A percentile compares a stretch with the other conserved stretches of the same genome.
Evolutionary conservation across 176 grass and related monocot species (phyloP).

Genomic region (Raddia distichophylla): DNA sequence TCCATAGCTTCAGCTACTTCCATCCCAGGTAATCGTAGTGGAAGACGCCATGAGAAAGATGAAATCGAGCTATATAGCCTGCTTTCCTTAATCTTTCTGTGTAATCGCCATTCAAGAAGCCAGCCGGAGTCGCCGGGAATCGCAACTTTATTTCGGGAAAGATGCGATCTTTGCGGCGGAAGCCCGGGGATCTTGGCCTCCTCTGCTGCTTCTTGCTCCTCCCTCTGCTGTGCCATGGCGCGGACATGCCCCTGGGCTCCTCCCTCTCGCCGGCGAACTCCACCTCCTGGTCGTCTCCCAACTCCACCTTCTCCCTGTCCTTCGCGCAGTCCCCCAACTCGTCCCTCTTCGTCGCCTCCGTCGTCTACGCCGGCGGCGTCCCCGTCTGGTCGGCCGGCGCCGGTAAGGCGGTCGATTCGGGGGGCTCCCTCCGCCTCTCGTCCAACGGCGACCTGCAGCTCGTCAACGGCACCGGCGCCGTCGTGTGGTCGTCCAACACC

Average conservation of each 20-base stretch:
- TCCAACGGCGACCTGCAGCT: constrained; percentile 73
- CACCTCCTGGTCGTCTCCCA: constrained; percentile 59
- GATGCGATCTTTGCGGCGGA: constrained; percentile 39
- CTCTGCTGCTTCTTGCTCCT: constrained; percentile 30
- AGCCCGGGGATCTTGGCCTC: constrained; percentile 3
- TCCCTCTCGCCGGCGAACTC: constrained; percentile 49
- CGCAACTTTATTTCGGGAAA: constrained; percentile 28
- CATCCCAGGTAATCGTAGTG: not conserved
- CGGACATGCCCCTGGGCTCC: constrained; percentile 68
- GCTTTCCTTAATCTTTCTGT: not conserved
- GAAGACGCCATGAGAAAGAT: constrained; percentile 20
- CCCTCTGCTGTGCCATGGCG: constrained; percentile 38
- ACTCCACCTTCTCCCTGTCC: constrained; percentile 57
- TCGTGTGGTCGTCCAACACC: constrained; percentile 75
- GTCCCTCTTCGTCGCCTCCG: constrained; percentile 66
- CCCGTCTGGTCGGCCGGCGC: constrained; percentile 58
- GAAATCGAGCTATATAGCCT: constrained; percentile 2
- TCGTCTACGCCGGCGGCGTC: constrained; percentile 64
- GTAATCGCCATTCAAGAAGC: constrained; percentile 8
- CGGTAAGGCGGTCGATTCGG: constrained; percentile 59
- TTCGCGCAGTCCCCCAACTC: constrained; percentile 61
- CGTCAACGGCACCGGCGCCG: constrained; percentile 62
- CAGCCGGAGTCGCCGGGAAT: not conserved
- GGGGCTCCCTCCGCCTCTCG: constrained; percentile 61
- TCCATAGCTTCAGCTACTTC: not conserved